Base-by-base conservation (phyloP, 2,329 filamentous ascomycete genomes). In the Xylaria sp. region DNA sequence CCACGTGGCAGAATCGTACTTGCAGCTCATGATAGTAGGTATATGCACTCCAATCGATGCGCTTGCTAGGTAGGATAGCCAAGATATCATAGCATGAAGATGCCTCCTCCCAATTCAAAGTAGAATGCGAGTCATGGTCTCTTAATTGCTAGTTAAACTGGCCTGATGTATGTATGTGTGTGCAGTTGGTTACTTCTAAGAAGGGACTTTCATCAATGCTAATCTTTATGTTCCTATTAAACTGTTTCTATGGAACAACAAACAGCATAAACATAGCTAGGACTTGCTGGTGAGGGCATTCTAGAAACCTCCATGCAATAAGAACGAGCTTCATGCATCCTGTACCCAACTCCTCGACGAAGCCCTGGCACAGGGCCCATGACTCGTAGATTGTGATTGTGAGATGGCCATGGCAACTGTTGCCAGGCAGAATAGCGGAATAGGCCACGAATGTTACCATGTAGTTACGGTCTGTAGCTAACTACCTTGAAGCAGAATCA, bases 1-100 rank as follows among this genome's bases (percentile, higher is more conserved):
- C 61, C 66, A 68, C 66, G 61, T 68, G 61, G 66, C 66, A 44
- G 54, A 56, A n/a, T 9, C 23, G 15, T 56, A 36, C 33, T 40
- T 42, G 23, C 23, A 15, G 20, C 40, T 33, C 23, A 28, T 33
- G 15, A 42, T n/a, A 44, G 58, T 23, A 23, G 23, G 23, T 17
- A 26, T 58, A 33, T 17, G 49, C 20, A 44, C 56, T 58, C 40
- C n/a, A 46, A 20, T 26, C 48, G 9, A 23, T 31, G 40, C 17
- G 11, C 28, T 33, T 7, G 6, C 40, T 59, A 13, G 9, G 13
- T 36, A 36, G 48, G 28, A 33, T 31, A 48, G 33, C 42, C 13
- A 59, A 36, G 23, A 51, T 59, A 65, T 31, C n/a, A 51, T 54
- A 26, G 44, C 49, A 38, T 54, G 20, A 46, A 38, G 38, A 38